Conservation (phyloP, 2,329 filamentous ascomycete species). For the Domatiomyces globalis region DNA sequence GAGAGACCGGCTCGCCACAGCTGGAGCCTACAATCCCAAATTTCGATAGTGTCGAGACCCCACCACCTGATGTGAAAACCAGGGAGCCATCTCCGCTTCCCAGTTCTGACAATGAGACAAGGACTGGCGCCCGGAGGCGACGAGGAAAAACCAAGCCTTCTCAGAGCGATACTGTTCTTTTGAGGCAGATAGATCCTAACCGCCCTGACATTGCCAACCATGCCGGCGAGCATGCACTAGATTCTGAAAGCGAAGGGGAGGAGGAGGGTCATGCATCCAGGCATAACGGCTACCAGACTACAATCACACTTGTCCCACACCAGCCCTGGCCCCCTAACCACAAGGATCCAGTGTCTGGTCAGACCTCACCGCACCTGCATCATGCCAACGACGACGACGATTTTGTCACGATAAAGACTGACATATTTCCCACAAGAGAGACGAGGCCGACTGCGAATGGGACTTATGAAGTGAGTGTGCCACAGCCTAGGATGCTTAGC, state of each 20-base stretch:
- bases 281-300: neutral
- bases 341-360: neutral
- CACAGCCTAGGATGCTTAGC: neutral
- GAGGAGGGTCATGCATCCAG: conserved; percentile 20
- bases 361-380: neutral
- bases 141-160: conserved; percentile 23
- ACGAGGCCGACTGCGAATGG: neutral
- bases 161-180: conserved; percentile 53
- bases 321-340: neutral
- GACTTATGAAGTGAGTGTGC: neutral
- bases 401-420: neutral
- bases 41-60: conserved; percentile 21
- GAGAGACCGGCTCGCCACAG: conserved; percentile 22
- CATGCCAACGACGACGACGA: neutral
- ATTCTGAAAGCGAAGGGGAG: conserved; percentile 28
- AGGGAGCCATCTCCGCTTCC: conserved; percentile 8
- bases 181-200: conserved; percentile 50
- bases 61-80: conserved; percentile 24
- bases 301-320: neutral
- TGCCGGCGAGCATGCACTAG: conserved; percentile 41
- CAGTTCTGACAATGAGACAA: conserved; percentile 15
- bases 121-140: conserved; percentile 17
- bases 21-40: conserved; percentile 22
- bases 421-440: too few species aligned
- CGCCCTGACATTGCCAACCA: conserved; percentile 48